Evolutionary conservation across 768 basidiomycete genomes (phyloP).

Genomic region (Amanita rimosa): DNA sequence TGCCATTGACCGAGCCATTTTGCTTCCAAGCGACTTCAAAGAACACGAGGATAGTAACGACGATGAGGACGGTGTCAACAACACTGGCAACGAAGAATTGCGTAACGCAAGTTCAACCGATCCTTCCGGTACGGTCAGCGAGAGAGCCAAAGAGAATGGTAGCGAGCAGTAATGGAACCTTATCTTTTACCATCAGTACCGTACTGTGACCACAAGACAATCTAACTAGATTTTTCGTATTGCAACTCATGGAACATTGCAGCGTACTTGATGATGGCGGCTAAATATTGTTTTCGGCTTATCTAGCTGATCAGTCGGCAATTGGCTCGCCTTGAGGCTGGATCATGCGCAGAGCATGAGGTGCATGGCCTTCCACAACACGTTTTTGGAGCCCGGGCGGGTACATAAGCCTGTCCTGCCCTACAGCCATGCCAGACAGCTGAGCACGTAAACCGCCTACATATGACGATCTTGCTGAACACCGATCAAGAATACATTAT

Average conservation of each 20-base stretch:
- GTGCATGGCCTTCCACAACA: constrained; percentile 4
- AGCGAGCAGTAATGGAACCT: too few species aligned
- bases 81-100: background rate
- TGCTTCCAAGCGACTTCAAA: constrained; percentile 61
- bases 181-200: too few species aligned
- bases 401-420: background rate
- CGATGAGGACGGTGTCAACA: background rate
- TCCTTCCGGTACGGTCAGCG: background rate
- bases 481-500: background rate
- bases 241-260: too few species aligned
- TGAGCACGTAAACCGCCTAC: background rate
- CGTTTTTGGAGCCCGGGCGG: background rate
- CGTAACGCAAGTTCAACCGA: background rate
- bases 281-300: constrained; percentile 5
- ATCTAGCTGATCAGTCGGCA: constrained; percentile 7
- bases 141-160: background rate
- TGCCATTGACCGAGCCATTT: constrained; percentile 80
- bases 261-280: too few species aligned
- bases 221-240: too few species aligned
- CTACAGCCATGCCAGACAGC: background rate
- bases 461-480: background rate
- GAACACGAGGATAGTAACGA: constrained; percentile 8
- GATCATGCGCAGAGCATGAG: constrained; percentile 18
- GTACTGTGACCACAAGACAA: too few species aligned
- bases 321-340: constrained; percentile 12